Base-by-base conservation (phyloP, 495 filamentous ascomycete species). In the Aspergillus sclerotioniger region DNA sequence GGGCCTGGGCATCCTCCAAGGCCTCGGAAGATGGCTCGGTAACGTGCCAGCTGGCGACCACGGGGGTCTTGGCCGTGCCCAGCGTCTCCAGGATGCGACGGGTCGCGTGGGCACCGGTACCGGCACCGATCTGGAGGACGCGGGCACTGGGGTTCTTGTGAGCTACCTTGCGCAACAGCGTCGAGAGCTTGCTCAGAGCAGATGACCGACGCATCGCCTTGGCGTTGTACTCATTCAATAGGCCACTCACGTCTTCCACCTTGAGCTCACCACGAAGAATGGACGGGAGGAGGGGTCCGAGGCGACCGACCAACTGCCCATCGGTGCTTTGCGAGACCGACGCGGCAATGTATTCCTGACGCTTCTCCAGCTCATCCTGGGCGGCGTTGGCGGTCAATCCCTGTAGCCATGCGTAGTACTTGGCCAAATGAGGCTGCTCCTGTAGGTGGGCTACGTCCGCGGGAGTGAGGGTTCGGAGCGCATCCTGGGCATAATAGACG, bases 101-200 rank as follows among this genome's bases (percentile, higher is more conserved):
- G 1, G 57, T 60, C 44, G 46, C 32, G 5, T n/a, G 25, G 25
- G 25, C 52, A 0, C 58, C 58, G 15, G 52, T 51, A 3, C 52
- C 56, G 37, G 61, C 76, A 73, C 25, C 62, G 52, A 56, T 46
- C 46, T 60, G 52, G 3, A 60, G 35, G 19, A 60, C 51, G 46
- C 57, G 50, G 15, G 54, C 17, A 7, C 25, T 35, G 6, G 58
- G 51, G 41, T 46, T 56, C 21, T 61, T 31, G 41, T 61, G 58
- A 0, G 47, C 35, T 5, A 25, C 25, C 25, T 25, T 25, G n/a
- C 37, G 25, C 5, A 56, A 15, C 17, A 28, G 25, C 8, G 49
- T 13, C 29, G 54, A 19, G 3, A 16, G 10, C 8, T 6, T 32
- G 8, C 31, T 43, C 37, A 13, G 37, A 21, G 25, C 28, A 51